These are phyloP conservation scores for Prunus padus DNA, from an alignment of 306 rosid genomes.

Conservation along the genomic window DNA sequence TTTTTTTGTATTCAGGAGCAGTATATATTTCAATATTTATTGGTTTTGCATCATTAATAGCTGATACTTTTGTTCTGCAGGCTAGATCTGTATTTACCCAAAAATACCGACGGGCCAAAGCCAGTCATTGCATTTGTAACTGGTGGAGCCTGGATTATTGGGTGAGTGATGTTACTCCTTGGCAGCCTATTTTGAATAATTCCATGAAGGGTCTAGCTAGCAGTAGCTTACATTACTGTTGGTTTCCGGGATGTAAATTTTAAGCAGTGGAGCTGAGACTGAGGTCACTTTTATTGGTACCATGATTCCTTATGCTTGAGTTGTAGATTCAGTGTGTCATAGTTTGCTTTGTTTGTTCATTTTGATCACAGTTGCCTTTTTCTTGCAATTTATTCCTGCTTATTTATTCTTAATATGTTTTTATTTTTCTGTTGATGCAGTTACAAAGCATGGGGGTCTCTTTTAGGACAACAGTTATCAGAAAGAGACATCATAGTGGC, in stretches of 20 bases:
- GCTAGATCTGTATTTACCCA: slow-evolving; percentile 86
- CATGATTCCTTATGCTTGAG: background rate
- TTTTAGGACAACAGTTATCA: slow-evolving; percentile 84
- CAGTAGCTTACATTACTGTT: background rate
- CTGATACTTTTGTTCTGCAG: slow-evolving; percentile 43
- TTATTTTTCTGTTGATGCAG: slow-evolving; percentile 41
- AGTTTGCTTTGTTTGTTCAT: slow-evolving; percentile 10
- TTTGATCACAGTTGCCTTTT: background rate
- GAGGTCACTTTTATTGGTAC: slow-evolving; percentile 4
- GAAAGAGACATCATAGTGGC: slow-evolving; percentile 92
- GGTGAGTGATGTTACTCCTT: slow-evolving; percentile 52
- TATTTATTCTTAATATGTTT: background rate
- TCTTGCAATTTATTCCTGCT: background rate
- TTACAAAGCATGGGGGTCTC: slow-evolving; percentile 95
- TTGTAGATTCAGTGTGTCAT: background rate
- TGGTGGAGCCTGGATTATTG: slow-evolving; percentile 98
- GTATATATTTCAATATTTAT: background rate
- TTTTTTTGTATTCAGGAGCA: background rate
- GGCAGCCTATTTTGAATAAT: slow-evolving; percentile 2
- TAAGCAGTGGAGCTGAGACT: background rate
- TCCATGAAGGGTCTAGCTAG: background rate
- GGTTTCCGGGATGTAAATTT: background rate
- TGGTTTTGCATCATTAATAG: slow-evolving; percentile 29
- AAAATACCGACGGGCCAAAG: slow-evolving; percentile 52
- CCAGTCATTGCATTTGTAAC: slow-evolving; percentile 91